A percentile compares a stretch with the other conserved stretches of the same genome.
Conservation (phyloP, 75 land plant species). For the Pseudotsuga menziesii region DNA sequence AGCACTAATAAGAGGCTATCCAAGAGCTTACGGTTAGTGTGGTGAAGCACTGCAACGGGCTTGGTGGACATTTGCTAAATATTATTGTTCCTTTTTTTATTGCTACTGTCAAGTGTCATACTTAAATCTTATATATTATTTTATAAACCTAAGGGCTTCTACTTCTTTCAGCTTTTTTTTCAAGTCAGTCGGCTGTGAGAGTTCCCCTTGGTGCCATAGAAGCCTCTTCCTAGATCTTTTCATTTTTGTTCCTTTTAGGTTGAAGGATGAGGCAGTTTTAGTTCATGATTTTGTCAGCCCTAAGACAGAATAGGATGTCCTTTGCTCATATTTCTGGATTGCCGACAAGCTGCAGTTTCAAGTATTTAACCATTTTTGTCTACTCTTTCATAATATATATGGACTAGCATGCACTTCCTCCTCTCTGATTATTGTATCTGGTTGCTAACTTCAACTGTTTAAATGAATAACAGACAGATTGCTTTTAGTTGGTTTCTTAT, state of each 20-base stretch:
- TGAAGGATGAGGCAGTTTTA: too few relatives aligned
- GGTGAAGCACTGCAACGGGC: too few relatives aligned
- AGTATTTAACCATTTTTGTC: background rate
- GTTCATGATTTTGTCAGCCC: too few relatives aligned
- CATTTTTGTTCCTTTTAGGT: background rate
- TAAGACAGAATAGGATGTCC: background rate
- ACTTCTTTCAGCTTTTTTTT: background rate
- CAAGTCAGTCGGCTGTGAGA: background rate
- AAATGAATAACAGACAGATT: background rate
- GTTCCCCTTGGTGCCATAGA: background rate
- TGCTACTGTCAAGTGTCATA: too few relatives aligned
- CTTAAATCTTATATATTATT: background rate
- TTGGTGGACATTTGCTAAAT: too few relatives aligned
- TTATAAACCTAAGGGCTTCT: background rate
- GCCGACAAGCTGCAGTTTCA: background rate
- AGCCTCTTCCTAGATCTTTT: background rate
- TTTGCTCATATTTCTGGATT: background rate
- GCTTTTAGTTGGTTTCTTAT: background rate
- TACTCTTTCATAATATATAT: background rate
- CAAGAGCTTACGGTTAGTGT: too few relatives aligned
- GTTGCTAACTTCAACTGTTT: background rate
- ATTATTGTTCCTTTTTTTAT: too few relatives aligned
- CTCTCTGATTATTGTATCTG: background rate
- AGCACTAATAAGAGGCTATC: too few relatives aligned
- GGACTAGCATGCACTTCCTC: background rate